These are phyloP conservation scores for Gracilaria gracilis DNA, from an alignment of 23 red algal species.

Conservation along the genomic window DNA sequence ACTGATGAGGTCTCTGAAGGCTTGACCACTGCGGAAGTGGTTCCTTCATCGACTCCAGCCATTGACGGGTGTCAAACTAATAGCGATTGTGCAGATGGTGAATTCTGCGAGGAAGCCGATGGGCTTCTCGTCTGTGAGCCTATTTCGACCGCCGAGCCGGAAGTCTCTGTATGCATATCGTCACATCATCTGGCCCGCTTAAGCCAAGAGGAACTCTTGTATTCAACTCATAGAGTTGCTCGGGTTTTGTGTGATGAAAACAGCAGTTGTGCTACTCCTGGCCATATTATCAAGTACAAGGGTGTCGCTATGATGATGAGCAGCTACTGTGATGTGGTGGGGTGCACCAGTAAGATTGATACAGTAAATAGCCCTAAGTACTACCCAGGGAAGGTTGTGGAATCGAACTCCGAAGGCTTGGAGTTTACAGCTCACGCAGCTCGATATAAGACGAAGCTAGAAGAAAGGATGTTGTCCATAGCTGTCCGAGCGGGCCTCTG, in stretches of 20 bases:
- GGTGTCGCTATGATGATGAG: slow-evolving; percentile 54
- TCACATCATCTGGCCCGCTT: slow-evolving; percentile 8
- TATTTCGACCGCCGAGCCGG: neutral
- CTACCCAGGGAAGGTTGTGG: neutral
- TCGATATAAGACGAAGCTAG: slow-evolving; percentile 2
- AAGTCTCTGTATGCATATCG: slow-evolving; percentile 33
- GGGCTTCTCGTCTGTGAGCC: neutral
- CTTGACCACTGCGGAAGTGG: no score
- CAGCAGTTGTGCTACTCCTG: slow-evolving; percentile 49
- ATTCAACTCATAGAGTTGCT: slow-evolving; percentile 21
- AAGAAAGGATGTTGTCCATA: slow-evolving; percentile 10
- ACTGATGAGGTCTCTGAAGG: neutral
- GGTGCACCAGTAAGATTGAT: slow-evolving; percentile 1
- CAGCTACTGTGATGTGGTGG: slow-evolving; percentile 43
- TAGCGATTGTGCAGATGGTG: neutral
- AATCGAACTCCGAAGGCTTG: slow-evolving; percentile 16
- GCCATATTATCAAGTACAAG: slow-evolving; percentile 50
- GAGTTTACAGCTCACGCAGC: slow-evolving; percentile 42
- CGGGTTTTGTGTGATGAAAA: slow-evolving; percentile 35
- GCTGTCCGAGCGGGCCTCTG: slow-evolving; percentile 40
- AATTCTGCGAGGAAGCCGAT: neutral
- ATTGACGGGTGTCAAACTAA: neutral
- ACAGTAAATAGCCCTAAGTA: slow-evolving; percentile 52
- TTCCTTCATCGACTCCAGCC: no score
- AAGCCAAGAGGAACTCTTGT: neutral